Percentiles rank a stretch among this genome's conserved stretches.
These are phyloP conservation scores for Ustulina deusta DNA, from an alignment of 2,329 filamentous ascomycete genomes.

Conservation along the genomic window DNA sequence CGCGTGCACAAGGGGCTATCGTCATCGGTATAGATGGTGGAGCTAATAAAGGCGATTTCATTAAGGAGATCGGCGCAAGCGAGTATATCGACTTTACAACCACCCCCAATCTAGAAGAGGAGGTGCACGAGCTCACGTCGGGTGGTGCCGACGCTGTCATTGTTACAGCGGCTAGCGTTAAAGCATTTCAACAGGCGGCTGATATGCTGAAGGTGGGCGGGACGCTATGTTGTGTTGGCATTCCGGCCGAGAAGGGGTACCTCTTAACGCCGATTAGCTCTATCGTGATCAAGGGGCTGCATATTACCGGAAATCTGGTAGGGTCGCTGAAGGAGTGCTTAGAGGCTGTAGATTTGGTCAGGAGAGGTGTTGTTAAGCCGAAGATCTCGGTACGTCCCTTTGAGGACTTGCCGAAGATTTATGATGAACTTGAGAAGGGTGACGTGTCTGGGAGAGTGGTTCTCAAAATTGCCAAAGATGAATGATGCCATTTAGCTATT, in stretches of 20 bases:
- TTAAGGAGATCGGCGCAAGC: slow-evolving; percentile 54
- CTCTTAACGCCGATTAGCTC: slow-evolving; percentile 57
- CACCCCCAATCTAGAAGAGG: slow-evolving; percentile 50
- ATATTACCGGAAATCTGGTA: slow-evolving; percentile 58
- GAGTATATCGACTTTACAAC: slow-evolving; percentile 56
- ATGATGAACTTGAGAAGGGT: slow-evolving; percentile 59
- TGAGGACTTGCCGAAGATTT: slow-evolving; percentile 56
- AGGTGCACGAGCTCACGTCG: slow-evolving; percentile 53
- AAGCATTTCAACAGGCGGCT: slow-evolving; percentile 56
- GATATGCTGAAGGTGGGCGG: slow-evolving; percentile 59
- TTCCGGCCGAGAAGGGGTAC: slow-evolving; percentile 53
- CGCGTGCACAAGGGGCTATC: slow-evolving; percentile 54
- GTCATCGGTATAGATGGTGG: slow-evolving; percentile 59
- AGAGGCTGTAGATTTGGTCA: slow-evolving; percentile 59
- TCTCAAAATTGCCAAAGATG: slow-evolving; percentile 53
- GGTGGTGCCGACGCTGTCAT: slow-evolving; percentile 57
- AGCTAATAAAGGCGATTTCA: slow-evolving; percentile 53
- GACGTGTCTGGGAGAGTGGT: slow-evolving; percentile 58
- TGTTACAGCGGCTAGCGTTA: slow-evolving; percentile 56
- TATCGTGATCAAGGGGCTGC: slow-evolving; percentile 60
- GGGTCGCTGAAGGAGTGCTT: slow-evolving; percentile 59
- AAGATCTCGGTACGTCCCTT: slow-evolving; percentile 57
- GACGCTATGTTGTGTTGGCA: slow-evolving; percentile 58
- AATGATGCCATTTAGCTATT: slow-evolving; percentile 9
- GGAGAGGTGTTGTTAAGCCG: slow-evolving; percentile 56